Conservation (phyloP, 768 basidiomycete genomes). For the Tricholoma sp. region DNA sequence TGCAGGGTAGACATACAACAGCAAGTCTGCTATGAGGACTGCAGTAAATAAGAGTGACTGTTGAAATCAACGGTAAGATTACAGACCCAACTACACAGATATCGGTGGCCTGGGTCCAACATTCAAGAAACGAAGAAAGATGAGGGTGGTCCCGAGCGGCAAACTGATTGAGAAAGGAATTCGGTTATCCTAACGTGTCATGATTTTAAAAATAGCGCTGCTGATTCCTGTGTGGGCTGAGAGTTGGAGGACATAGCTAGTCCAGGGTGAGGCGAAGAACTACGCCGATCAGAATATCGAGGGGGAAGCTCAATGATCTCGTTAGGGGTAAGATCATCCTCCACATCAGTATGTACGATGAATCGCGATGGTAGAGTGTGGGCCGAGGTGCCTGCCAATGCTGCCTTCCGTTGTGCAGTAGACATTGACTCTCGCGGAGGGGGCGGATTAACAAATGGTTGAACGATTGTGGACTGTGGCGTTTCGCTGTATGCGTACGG, state of each 20-base stretch:
- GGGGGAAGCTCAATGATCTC: conserved; percentile 71
- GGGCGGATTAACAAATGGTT: conserved; percentile 18
- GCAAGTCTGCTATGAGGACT: neutral
- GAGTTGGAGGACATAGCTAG: neutral
- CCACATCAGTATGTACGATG: conserved; percentile 65
- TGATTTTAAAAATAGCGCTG: neutral
- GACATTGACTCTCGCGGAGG: conserved; percentile 26
- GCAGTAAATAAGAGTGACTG: neutral
- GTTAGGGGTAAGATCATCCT: conserved; percentile 43
- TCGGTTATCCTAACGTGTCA: neutral
- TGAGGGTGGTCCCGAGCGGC: neutral
- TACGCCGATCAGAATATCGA: conserved; percentile 55
- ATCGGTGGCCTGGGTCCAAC: neutral
- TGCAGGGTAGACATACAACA: neutral
- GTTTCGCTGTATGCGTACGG: conserved; percentile 13
- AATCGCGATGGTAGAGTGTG: conserved; percentile 49
- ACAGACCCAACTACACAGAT: neutral
- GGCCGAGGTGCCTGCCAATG: conserved; percentile 40
- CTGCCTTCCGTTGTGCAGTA: conserved; percentile 47
- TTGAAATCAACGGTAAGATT: neutral
- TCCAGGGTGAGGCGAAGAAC: conserved; percentile 6
- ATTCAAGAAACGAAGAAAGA: neutral
- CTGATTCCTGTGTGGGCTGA: neutral
- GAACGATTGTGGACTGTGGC: conserved; percentile 15
- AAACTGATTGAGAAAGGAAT: neutral